phyloP scores from a whole-genome alignment of 2,329 filamentous ascomycete genomes.

The Fusarium subglutinans region DNA sequence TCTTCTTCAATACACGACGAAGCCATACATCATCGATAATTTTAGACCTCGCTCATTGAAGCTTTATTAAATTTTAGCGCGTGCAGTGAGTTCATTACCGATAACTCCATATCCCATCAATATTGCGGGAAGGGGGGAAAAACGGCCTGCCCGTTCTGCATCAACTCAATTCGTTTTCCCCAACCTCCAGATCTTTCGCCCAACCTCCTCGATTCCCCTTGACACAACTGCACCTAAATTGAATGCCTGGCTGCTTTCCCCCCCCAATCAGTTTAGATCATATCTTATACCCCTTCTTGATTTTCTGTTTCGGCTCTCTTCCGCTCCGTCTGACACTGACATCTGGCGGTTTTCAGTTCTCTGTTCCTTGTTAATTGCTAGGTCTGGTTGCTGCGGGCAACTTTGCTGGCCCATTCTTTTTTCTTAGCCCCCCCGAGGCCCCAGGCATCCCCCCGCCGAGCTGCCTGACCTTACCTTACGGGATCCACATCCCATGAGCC shows the following conservation, averaged over 20 bases:
- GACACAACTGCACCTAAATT: slow-evolving; percentile 26
- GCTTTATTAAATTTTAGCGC: background rate
- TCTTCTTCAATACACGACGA: background rate
- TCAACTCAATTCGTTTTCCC: slow-evolving; percentile 19
- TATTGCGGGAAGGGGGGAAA: background rate
- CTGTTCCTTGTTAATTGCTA: slow-evolving; percentile 15
- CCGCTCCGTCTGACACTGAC: slow-evolving; percentile 19
- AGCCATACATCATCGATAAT: slow-evolving; percentile 12
- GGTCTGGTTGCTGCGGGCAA: slow-evolving; percentile 43
- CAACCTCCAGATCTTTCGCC: slow-evolving; percentile 22
- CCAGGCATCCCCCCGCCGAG: slow-evolving; percentile 4
- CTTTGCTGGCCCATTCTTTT: slow-evolving; percentile 36
- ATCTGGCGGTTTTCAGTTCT: background rate
- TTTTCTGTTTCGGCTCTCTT: slow-evolving; percentile 22
- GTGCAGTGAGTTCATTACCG: slow-evolving; percentile 13
- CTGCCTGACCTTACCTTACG: slow-evolving; percentile 12
- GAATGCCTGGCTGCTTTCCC: slow-evolving; percentile 3
- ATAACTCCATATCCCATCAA: background rate
- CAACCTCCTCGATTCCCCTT: slow-evolving; percentile 26
- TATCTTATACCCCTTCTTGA: background rate
- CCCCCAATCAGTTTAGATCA: slow-evolving; percentile 10
- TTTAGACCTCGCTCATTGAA: background rate
- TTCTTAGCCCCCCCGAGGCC: slow-evolving; percentile 11
- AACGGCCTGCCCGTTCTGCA: slow-evolving; percentile 26
- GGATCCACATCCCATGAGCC: slow-evolving; percentile 28